Evolutionary conservation across 176 grass and related monocot species (phyloP), one percentile per base, ranked within the genome.

Genomic region (Carex parvula): DNA sequence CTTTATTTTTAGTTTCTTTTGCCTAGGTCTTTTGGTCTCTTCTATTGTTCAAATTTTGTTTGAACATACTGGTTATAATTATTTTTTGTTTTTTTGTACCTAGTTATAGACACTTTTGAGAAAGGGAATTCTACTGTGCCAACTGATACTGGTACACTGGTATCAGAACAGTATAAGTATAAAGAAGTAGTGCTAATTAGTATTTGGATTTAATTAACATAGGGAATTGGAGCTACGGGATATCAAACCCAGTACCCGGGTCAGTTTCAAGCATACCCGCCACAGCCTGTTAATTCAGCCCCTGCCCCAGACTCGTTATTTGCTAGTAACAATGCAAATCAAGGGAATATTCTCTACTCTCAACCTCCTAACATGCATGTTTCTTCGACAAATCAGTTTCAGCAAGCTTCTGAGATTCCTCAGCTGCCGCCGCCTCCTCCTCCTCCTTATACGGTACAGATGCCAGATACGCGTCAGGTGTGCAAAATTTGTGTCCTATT

Each of bases 311-410:
- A 71, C 83, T 78, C 77, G 50, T 54, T 84, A 37, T 84, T 72
- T 67, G 52, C 76, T 84, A 92, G 70, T 81, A 91, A 90, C 57
- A 80, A 82, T 80, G 89, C 70, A 62, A 86, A 85, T 89, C 89
- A 93, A 78, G 88, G 85, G 64, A 95, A 84, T 21, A 59, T 77
- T 86, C 15, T 90, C 72, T 86, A 90, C 87, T 90, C 84, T 90
- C 92, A 93, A 85, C 68, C 90, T 90, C 85, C 67, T 81, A 86
- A 53, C 64, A 86, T 86, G 58, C 70, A 91, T 87, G 84, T 88
- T 97, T 84, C 64, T 84, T 81, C 65, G 55, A 80, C 81, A 74
- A 87, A 81, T 84, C 88, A 69, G 42, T 37, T 83, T 83, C 81
- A 66, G 41, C 60, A 82, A 82, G 60, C 60, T 82, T 53, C 41